Evolutionary conservation across 345 rosid genomes (phyloP), one percentile per base, ranked within the genome.

Genomic region (Populus davidiana): DNA sequence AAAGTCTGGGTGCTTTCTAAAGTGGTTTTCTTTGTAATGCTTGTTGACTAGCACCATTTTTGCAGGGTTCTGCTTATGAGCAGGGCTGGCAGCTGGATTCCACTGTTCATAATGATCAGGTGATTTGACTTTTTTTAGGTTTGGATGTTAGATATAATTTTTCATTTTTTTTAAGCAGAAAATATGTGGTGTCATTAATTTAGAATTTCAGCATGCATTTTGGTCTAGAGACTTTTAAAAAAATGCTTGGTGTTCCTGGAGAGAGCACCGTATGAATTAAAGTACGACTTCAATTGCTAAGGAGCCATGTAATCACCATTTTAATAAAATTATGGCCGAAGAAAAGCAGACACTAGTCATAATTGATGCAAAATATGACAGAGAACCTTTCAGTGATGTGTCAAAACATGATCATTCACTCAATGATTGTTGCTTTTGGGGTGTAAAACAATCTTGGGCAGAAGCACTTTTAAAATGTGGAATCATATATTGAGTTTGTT

Each of bases 1-100:
- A 70, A 43, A n/a, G 73, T 75, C 35, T 61, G 64, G n/a, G 23
- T 75, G 61, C 78, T 73, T 70, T 7, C 38, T 4, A 2, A 23
- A 25, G 29, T 65, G 52, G 75, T 81, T 80, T n/a, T 74, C 41
- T 76, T 50, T 80, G 77, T 33, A 9, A 43, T 70, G 73, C 64
- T 78, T 29, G 78, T 69, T 73, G 54, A 67, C 69, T 68, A 67
- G 36, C 79, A 81, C 47, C 75, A 63, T 79, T 74, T 82, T 81
- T 85, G 85, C 88, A 96, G 99, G 94, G 85, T 84, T 87, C 92
- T 84, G 80, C 92, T 49, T 89, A 86, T 80, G 97, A 93, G 78
- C 97, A 86, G 79, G 87, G 85, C 77, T 94, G 97, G 98, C 94
- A 88, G 85, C 78, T 83, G 62, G 94, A 92, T 72, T 89, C 93